A percentile compares a stretch with the other conserved stretches of the same genome.
phyloP scores from a whole-genome alignment of 2,329 filamentous ascomycete genomes.

The Myriosclerotinia scirpicola region DNA sequence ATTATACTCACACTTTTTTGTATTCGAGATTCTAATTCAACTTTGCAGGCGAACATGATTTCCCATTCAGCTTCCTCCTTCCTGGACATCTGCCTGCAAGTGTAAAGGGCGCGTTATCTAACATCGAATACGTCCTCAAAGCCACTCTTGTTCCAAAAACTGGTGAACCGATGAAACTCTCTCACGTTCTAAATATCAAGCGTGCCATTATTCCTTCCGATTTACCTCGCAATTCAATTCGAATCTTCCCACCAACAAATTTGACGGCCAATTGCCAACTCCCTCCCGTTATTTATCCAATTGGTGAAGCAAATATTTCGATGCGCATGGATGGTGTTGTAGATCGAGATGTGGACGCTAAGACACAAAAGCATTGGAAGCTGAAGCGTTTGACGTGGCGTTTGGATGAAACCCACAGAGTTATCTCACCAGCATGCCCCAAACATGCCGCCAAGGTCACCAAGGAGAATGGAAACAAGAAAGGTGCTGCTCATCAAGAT shows the following conservation, averaged over 20 bases:
- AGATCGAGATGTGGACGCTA: slow-evolving; percentile 63
- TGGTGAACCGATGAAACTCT: slow-evolving; percentile 63
- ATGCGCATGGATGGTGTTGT: slow-evolving; percentile 86
- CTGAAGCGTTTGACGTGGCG: slow-evolving; percentile 91
- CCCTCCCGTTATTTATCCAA: slow-evolving; percentile 80
- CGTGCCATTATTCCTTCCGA: slow-evolving; percentile 74
- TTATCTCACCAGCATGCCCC: slow-evolving; percentile 74
- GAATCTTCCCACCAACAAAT: slow-evolving; percentile 95
- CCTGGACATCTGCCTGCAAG: slow-evolving; percentile 83
- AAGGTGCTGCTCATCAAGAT: slow-evolving; percentile 72
- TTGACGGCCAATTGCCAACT: slow-evolving; percentile 83
- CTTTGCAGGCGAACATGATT: slow-evolving; percentile 63
- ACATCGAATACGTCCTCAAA: slow-evolving; percentile 76
- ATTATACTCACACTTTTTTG: slow-evolving; percentile 23
- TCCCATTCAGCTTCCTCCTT: slow-evolving; percentile 86
- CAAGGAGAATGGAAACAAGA: slow-evolving; percentile 46
- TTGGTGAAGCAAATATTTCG: slow-evolving; percentile 74
- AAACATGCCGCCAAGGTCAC: slow-evolving; percentile 66
- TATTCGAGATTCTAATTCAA: not conserved
- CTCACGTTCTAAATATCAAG: slow-evolving; percentile 69
- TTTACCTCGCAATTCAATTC: slow-evolving; percentile 81
- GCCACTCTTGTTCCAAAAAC: slow-evolving; percentile 63
- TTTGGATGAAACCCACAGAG: slow-evolving; percentile 83
- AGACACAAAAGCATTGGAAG: slow-evolving; percentile 78
- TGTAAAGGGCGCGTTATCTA: slow-evolving; percentile 70